phyloP scores from a whole-genome alignment of 768 basidiomycete genomes.

The Kockovaella imperatae region DNA sequence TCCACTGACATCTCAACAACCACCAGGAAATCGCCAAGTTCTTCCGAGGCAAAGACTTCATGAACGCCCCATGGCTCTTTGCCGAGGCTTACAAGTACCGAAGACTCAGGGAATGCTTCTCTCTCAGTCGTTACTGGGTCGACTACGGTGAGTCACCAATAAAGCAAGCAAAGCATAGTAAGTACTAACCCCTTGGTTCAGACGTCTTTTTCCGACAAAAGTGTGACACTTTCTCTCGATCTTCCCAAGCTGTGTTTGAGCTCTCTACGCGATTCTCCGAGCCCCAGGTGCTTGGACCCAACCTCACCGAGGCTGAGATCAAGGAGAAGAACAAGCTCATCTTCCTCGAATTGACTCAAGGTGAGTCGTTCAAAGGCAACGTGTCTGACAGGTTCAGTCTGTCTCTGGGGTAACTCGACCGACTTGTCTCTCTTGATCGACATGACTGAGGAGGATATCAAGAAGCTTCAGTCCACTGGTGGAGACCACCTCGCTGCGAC shows the following conservation, averaged over 20 bases:
- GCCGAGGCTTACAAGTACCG: slow-evolving; percentile 64
- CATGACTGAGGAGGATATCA: slow-evolving; percentile 97
- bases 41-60: slow-evolving; percentile 67
- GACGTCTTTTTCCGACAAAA: slow-evolving; percentile 92
- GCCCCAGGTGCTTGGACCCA: slow-evolving; percentile 60
- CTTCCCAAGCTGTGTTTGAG: slow-evolving; percentile 84
- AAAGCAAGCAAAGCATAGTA: background rate
- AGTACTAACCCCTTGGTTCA: background rate
- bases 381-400: slow-evolving; percentile 54
- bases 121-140: slow-evolving; percentile 78
- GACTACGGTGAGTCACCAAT: slow-evolving; percentile 54
- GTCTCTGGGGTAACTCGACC: slow-evolving; percentile 94
- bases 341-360: slow-evolving; percentile 89
- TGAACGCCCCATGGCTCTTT: slow-evolving; percentile 95
- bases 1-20: background rate
- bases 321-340: slow-evolving; percentile 58
- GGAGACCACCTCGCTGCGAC: slow-evolving; percentile 92
- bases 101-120: slow-evolving; percentile 80
- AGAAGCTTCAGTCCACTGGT: slow-evolving; percentile 88
- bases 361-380: slow-evolving; percentile 45
- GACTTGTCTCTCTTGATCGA: slow-evolving; percentile 91
- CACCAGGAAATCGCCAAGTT: slow-evolving; percentile 72
- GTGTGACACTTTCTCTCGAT: slow-evolving; percentile 93
- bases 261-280: slow-evolving; percentile 84
- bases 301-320: slow-evolving; percentile 48